Percentiles rank a stretch among this genome's conserved stretches.
Conservation (phyloP, 495 filamentous ascomycete genomes). For the Aspergillus homomorphus region DNA sequence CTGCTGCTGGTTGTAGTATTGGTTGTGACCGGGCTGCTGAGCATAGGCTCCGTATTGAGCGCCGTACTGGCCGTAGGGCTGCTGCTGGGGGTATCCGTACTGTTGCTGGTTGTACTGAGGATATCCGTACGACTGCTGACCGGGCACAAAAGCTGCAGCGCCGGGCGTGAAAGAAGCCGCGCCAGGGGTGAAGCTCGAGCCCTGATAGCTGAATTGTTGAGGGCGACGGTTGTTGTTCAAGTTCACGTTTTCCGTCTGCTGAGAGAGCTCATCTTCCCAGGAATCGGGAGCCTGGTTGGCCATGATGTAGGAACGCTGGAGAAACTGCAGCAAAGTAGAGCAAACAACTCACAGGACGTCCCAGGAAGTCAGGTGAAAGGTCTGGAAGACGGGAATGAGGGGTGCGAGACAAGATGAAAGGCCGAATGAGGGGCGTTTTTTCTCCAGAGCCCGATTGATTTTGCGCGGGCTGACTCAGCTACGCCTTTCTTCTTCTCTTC, state of each 20-base stretch:
- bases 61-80: slow-evolving; percentile 40
- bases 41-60: slow-evolving; percentile 47
- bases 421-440: slow-evolving; percentile 23
- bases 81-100: slow-evolving; percentile 23
- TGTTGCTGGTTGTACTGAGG: slow-evolving; percentile 56
- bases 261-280: slow-evolving; percentile 93
- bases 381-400: slow-evolving; percentile 3
- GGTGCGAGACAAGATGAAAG: not conserved
- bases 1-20: slow-evolving; percentile 44
- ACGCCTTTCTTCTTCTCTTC: slow-evolving; percentile 12
- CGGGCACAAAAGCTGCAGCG: slow-evolving; percentile 74
- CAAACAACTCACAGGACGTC: slow-evolving; percentile 24
- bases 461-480: slow-evolving; percentile 44
- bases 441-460: slow-evolving; percentile 17
- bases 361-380: not conserved
- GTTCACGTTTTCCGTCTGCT: slow-evolving; percentile 80
- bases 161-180: slow-evolving; percentile 78
- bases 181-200: slow-evolving; percentile 58
- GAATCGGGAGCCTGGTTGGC: slow-evolving; percentile 75
- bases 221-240: slow-evolving; percentile 75
- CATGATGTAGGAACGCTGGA: slow-evolving; percentile 54
- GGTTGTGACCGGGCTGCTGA: slow-evolving; percentile 29
- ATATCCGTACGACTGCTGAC: slow-evolving; percentile 55
- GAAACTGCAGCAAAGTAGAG: slow-evolving; percentile 26
- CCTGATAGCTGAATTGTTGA: slow-evolving; percentile 56